Evolutionary conservation across 495 filamentous ascomycete genomes (phyloP), one percentile per base, ranked within the genome.

Genomic region (Delitschia confertaspora): DNA sequence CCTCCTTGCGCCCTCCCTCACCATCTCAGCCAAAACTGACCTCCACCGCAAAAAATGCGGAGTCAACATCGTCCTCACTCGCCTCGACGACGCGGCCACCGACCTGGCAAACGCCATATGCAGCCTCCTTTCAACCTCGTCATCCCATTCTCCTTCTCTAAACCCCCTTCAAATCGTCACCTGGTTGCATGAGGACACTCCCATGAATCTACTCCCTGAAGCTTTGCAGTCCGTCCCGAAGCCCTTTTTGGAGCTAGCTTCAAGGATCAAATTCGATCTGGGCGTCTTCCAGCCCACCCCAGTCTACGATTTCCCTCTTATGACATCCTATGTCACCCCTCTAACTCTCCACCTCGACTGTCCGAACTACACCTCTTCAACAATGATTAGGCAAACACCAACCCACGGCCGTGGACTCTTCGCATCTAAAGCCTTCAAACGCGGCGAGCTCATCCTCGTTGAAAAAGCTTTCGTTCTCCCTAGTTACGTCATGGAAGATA

Each of bases 371-470:
- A 41, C 22, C 23, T 41, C 13, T 29, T 17, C 35, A 1, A 49
- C 45, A 7, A 29, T 47, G 25, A 44, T 67, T 3, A 58, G 56
- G 21, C 7, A 30, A 0, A 50, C 59, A 1, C 30, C 47, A 0
- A 51, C 38, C 20, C 49, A 51, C 37, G 69, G 73, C 6, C 58
- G 64, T 13, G 71, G 71, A 1, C 45, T 75, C 2, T 78, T 75
- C 42, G 64, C 69, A 0, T 71, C 69, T 9, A 49, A 60, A 17
- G 63, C 51, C 7, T 65, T 79, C 34, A 58, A 66, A 34, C 65
- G 65, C 0, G 76, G 74, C 0, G 72, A 76, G 4, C 59, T 78
- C 9, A 51, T 78, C 0, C 42, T 76, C 11, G 74, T 69, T 35
- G 73, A 78, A 47, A 79, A 78, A 43, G 71, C 74, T 0, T 74